phyloP scores from a whole-genome alignment of 768 basidiomycete genomes.

The Filobasidium floriforme region DNA sequence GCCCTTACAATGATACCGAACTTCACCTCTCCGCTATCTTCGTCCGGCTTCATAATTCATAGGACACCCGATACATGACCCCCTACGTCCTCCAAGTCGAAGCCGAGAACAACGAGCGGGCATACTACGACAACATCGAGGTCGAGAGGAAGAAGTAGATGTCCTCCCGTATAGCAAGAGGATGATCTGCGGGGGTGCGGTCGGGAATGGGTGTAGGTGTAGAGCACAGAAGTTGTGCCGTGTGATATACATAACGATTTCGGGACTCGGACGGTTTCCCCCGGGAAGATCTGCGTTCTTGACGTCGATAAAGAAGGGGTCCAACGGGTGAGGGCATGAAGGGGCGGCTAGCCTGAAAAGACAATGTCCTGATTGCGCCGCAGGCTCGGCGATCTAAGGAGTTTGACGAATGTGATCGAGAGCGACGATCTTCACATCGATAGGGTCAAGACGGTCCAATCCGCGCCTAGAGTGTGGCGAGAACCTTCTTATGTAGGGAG shows the following conservation, averaged over 20 bases:
- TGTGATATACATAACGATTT: neutral
- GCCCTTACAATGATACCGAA: neutral
- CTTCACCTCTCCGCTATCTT: neutral
- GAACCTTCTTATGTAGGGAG: too few species aligned
- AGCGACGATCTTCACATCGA: too few species aligned
- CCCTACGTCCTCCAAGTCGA: conserved; percentile 66
- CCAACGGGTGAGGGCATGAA: too few species aligned
- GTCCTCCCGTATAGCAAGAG: too few species aligned
- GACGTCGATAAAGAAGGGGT: too few species aligned
- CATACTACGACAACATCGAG: conserved; percentile 68
- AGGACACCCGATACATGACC: conserved; percentile 86
- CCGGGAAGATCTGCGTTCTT: too few species aligned
- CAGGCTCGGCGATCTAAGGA: too few species aligned
- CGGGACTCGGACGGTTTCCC: neutral
- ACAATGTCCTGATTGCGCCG: too few species aligned
- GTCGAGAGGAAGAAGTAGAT: conserved; percentile 60
- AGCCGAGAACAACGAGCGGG: conserved; percentile 69
- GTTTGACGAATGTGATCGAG: too few species aligned
- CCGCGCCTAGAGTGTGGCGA: too few species aligned
- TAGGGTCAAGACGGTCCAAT: too few species aligned
- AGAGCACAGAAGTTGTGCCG: neutral
- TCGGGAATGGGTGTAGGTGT: neutral
- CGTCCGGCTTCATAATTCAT: conserved; percentile 14
- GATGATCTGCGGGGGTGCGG: neutral
- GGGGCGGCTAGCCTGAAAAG: too few species aligned